Evolutionary conservation across 2,329 filamentous ascomycete species (phyloP), one percentile per base, ranked within the genome.

Genomic region (Paecilomyces sp.): DNA sequence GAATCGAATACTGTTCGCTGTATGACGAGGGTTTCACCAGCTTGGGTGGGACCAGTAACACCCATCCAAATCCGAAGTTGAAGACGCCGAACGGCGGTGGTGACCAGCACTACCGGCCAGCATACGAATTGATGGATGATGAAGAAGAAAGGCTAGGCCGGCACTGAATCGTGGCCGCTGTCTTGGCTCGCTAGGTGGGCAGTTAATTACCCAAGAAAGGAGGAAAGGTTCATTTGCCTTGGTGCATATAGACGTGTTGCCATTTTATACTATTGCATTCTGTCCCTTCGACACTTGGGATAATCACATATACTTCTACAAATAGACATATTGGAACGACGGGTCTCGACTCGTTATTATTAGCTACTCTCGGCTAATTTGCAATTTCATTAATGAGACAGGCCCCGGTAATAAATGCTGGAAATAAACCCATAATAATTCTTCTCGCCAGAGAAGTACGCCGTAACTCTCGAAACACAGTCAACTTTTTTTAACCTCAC

Each of bases 21-120:
- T 99, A 99, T 74, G 91, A 97, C 72, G 80, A 81, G 65, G 93
- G 93, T 9, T 97, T 94, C 75, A 96, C 94, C 2, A 93, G 89
- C 64, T 80, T 99, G n/a, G 94, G 94, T 22, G 93, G 94, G 2
- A 91, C 86, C 25, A 87, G 86, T 59, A 91, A 99, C 75, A 99
- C 94, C 2, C 84, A 89, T 64, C 92, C 91, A 0, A 99, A 99
- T 71, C 94, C 94, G 9, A 56, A 52, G 28, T 56, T 63, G 15
- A 13, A 31, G 12, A 54, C 56, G 8, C 33, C 12, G 22, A 22
- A 60, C n/a, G 33, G 30, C 54, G 53, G 34, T 6, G 28, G 55
- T n/a, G 31, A 47, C 12, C n/a, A 28, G 1, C 36, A 54, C 24
- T 63, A 61, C 53, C 60, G 62, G 15, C 62, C 62, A 2, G 62